Base-by-base conservation (phyloP, 179 eudicot species). In the Silene coronaria region DNA sequence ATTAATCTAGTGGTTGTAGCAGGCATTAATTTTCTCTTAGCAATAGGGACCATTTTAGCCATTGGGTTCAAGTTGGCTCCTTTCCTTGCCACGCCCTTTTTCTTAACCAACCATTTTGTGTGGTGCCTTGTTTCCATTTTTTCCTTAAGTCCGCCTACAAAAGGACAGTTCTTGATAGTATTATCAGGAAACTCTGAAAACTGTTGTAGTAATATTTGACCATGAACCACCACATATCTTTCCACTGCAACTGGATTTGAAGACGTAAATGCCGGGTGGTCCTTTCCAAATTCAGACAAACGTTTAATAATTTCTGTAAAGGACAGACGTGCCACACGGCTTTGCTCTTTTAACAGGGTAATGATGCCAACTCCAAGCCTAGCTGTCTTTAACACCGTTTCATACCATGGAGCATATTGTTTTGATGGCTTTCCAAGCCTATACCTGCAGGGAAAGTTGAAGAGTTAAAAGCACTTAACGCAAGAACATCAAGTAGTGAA, bases 341-440 rank as follows among this genome's bases (percentile, higher is more conserved):
- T 83, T 85, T 96, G 97, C 74, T 93, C 94, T 83, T 96, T 96
- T 53, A 96, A 80, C 78, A 96, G 82, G 2, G 91, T 90, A 74
- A 96, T 96, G 73, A 89, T 90, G 76, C 89, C 71, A 32, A 91
- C 86, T 36, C 89, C 92, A 73, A 96, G 87, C 78, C 87, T 87
- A 32, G 94, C 99, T 67, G 98, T 96, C 82, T 85, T 93, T 19
- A 93, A 79, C 68, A 96, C 94, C 51, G 93, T 89, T 71, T 89
- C 89, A 81, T 93, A 93, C 99, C 99, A 96, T 4, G 96, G 91
- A 65, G 88, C 90, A 82, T 93, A 96, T 71, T 91, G 98, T 78
- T 96, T 96, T 69, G 97, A 88, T 63, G 99, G 99, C 73, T 88
- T 93, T 61, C 99, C 99, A 76, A 96, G 98, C 75, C 98, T 87